A percentile compares a stretch with the other conserved stretches of the same genome.
These are phyloP conservation scores for Dalbergia cultrata DNA, from an alignment of 306 rosid species.

Conservation along the genomic window DNA sequence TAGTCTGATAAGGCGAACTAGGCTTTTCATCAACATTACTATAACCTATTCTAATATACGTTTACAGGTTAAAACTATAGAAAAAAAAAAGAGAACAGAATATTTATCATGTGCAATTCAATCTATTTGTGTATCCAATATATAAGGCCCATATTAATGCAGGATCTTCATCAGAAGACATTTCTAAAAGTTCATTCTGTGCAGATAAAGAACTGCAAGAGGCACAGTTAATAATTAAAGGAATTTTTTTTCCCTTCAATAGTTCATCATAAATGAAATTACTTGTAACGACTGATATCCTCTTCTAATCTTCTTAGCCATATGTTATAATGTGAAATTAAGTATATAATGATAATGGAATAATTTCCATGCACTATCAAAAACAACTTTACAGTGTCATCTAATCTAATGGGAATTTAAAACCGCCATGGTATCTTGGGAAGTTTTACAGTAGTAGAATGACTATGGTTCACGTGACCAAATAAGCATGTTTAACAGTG, in stretches of 20 bases:
- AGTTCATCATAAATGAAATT: too few relatives aligned
- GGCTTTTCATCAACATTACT: slow-evolving; percentile 24
- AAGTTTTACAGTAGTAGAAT: neutral
- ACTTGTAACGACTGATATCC: neutral
- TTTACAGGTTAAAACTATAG: too few relatives aligned
- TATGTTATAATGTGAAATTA: neutral
- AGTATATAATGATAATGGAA: neutral
- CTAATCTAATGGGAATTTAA: too few relatives aligned
- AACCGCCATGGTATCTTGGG: too few relatives aligned
- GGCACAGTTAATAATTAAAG: too few relatives aligned
- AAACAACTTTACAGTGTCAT: too few relatives aligned
- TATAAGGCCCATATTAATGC: neutral
- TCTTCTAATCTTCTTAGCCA: neutral
- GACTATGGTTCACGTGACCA: neutral
- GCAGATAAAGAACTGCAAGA: neutral
- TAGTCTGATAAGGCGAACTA: neutral
- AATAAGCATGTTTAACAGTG: neutral
- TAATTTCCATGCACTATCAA: neutral
- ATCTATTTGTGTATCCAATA: slow-evolving; percentile 4
- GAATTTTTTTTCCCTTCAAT: too few relatives aligned
- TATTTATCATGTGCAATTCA: neutral
- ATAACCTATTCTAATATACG: neutral
- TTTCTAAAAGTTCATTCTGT: neutral
- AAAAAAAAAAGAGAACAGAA: too few relatives aligned
- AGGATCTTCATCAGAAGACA: neutral